Conservation (phyloP, 306 rosid genomes). For the Leucaena leucocephala region DNA sequence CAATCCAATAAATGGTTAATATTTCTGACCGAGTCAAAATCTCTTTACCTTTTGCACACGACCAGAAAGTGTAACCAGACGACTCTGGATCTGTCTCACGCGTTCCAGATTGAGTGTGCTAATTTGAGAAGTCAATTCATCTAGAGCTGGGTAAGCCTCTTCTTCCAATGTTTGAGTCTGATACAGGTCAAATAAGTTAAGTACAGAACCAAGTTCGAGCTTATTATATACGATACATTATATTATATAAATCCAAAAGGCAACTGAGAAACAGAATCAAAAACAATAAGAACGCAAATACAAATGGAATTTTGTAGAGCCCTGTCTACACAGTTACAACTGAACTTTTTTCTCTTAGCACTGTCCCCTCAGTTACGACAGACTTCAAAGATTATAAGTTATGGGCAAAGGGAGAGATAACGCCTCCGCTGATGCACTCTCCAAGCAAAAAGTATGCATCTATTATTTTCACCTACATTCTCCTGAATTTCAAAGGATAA, state of each 20-base stretch:
- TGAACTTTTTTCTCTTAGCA: too few relatives aligned
- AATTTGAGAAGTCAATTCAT: constrained; percentile 73
- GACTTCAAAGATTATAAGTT: neutral
- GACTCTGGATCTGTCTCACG: constrained; percentile 81
- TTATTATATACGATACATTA: neutral
- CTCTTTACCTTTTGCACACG: constrained; percentile 73
- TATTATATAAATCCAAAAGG: neutral
- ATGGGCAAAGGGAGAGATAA: neutral
- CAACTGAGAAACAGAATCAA: neutral
- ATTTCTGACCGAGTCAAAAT: neutral
- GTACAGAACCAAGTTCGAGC: neutral
- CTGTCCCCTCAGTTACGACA: too few relatives aligned
- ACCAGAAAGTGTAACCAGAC: constrained; percentile 82
- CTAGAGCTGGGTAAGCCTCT: constrained; percentile 89
- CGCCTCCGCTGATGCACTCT: too few relatives aligned
- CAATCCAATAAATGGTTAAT: neutral
- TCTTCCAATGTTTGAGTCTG: constrained; percentile 72
- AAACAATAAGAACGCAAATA: neutral
- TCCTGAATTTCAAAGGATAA: neutral
- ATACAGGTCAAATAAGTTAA: constrained; percentile 27
- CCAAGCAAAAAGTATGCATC: too few relatives aligned
- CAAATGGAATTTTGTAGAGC: neutral
- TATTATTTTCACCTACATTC: too few relatives aligned
- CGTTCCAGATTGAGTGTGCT: constrained; percentile 79
- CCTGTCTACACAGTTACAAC: neutral